Base-by-base conservation (phyloP, 208 protist species). In the Tritrichomonas musculus region DNA sequence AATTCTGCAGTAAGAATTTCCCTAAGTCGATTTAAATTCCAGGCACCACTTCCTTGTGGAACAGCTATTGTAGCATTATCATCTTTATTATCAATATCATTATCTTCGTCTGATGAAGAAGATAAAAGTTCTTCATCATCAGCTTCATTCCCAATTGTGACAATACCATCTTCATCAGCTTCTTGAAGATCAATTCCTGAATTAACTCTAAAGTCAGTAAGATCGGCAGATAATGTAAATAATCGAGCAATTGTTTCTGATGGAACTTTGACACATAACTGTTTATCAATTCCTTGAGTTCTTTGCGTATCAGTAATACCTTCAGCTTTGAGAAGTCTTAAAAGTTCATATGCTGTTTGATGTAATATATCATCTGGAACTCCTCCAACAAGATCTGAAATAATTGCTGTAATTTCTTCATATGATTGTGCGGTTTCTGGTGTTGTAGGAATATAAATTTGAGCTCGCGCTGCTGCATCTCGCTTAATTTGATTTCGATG, bases 381-480 rank as follows among this genome's bases (percentile, higher is more conserved):
- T n/a, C 41, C 41, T 39, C 77, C 77, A 55, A 88, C 22, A 33
- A 88, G 17, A 9, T 88, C 41, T 33, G 77, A 88, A n/a, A 88
- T 53, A 57, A 53, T 49, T 39, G 77, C 8, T 60, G 77, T 88
- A 39, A 88, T n/a, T 39, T 57, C 47, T 9, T 88, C 47, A 30
- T 88, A 88, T 20, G 77, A 44, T 33, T n/a, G 0, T 33, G 41
- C 47, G 33, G 77, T 55, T 39, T 88, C 77, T 20, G 77, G 47
- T 39, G 77, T 55, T 57, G 53, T 53, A 20, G 77, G 77, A 88
- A 88, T 88, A 57, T 88, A 88, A 60, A 88, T 88, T 88, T 88
- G 77, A 36, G 41, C 77, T 33, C 77, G 41, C 4, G 27, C 0
- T 39, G 47, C 14, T 60, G 77, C 77, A 20, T 88, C 77, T 57